Evolutionary conservation across 768 basidiomycete species (phyloP), one percentile per base, ranked within the genome.

Genomic region (Suillus placidus): DNA sequence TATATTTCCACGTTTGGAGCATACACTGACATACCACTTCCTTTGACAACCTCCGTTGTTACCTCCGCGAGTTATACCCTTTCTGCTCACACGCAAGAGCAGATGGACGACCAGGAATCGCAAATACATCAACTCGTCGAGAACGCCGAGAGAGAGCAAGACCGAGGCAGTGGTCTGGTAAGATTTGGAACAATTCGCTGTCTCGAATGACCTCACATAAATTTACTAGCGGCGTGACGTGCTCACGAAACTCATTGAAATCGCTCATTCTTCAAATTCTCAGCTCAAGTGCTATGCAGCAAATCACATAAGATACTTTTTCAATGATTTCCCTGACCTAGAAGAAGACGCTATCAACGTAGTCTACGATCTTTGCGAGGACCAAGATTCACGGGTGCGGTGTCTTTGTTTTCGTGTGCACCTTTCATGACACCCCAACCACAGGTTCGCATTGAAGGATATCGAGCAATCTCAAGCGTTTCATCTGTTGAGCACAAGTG

Each of bases 301-400:
- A 0, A 76, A 76, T 38, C 82, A 87, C 61, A 84, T 92, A 64
- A 83, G 80, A 40, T 68, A 76, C 58, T 88, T 88, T 73, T 86
- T 91, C 78, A 84, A 78, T 68, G 86, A 89, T 74, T 89, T 90
- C 69, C 85, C 87, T 0, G 90, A 90, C 54, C 77, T 88, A n/a
- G 88, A 90, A 72, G 91, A 92, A 69, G 84, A 84, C 26, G 88
- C 88, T 7, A 90, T 92, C 71, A 88, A 92, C 69, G 87, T 88
- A n/a, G 83, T 92, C 14, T 92, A 91, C 70, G 90, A 92, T 76
- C 77, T 92, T 0, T 92, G 90, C 72, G 90, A 92, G 74, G 90
- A 92, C 78, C 84, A 84, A 57, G 82, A 83, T 45, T 69, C 82
- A 14, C 78, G 78, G 68, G 89, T 89, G 68, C 51, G 80, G 65